A percentile compares a stretch with the other conserved stretches of the same genome.
phyloP scores from a whole-genome alignment of 208 protist genomes.

The Jaenimonas drosophilae region DNA sequence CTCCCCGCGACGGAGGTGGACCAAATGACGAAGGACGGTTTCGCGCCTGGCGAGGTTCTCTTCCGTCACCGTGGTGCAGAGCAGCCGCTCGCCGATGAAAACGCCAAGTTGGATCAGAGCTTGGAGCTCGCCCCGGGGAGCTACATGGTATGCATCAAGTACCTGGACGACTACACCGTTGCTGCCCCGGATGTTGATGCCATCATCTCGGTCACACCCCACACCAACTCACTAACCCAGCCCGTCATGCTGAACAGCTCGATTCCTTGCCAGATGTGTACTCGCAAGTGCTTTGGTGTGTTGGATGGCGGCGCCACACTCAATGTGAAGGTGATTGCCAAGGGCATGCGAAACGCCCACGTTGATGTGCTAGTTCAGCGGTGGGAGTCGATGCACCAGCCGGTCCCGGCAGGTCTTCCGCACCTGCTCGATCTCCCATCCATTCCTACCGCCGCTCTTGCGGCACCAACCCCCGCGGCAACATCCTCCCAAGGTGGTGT shows the following conservation, averaged over 20 bases:
- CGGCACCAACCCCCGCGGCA: not conserved
- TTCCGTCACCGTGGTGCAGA: constrained; percentile 32
- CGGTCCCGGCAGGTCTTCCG: not conserved
- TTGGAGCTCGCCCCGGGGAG: constrained; percentile 44
- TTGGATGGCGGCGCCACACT: not conserved
- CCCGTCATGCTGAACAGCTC: too few relatives aligned
- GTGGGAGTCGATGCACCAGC: constrained; percentile 17
- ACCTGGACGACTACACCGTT: constrained; percentile 65
- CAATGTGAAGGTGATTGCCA: constrained; percentile 10
- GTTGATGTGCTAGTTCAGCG: constrained; percentile 53
- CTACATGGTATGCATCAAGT: constrained; percentile 62
- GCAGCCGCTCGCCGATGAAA: too few relatives aligned
- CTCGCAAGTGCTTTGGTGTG: not conserved
- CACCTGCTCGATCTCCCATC: not conserved
- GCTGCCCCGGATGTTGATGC: constrained; percentile 46
- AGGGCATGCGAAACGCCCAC: constrained; percentile 61
- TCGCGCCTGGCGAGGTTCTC: constrained; percentile 24
- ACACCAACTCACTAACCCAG: constrained; percentile 12
- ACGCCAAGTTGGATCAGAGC: constrained; percentile 23
- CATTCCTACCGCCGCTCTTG: not conserved
- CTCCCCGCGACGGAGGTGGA: constrained; percentile 55
- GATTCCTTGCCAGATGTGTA: constrained; percentile 1
- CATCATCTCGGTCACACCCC: constrained; percentile 20
- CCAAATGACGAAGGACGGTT: constrained; percentile 27
- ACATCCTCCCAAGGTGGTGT: too few relatives aligned